Evolutionary conservation across 2,329 filamentous ascomycete genomes (phyloP).

Genomic region (Aspergillus intermedius): DNA sequence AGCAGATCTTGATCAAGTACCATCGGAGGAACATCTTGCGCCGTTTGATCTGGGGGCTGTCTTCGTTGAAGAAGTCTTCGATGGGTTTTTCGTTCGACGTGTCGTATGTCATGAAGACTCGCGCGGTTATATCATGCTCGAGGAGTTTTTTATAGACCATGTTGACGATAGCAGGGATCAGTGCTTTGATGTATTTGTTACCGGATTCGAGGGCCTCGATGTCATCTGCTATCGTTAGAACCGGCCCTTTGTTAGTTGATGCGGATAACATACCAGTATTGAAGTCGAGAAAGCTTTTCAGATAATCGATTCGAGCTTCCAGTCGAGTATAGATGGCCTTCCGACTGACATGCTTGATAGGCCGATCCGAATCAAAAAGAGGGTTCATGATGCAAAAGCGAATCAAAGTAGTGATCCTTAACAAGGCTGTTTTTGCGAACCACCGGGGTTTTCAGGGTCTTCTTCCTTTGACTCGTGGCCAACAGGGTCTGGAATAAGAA

Average conservation of each 20-base stretch:
- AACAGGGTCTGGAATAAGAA: background rate
- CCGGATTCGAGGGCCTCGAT: conserved; percentile 64
- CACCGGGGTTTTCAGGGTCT: background rate
- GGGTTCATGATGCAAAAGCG: conserved; percentile 5
- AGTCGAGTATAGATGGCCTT: conserved; percentile 66
- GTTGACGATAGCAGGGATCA: conserved; percentile 76
- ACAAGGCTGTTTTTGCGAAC: background rate
- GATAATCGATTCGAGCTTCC: conserved; percentile 62
- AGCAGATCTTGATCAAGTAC: conserved; percentile 68
- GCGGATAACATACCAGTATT: conserved; percentile 52
- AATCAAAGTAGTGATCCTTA: background rate
- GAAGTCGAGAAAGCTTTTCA: conserved; percentile 72
- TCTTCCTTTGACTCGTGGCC: background rate
- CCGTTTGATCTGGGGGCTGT: conserved; percentile 67
- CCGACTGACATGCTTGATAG: conserved; percentile 58
- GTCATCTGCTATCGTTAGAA: conserved; percentile 43
- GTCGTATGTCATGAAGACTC: conserved; percentile 59
- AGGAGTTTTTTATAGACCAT: conserved; percentile 78
- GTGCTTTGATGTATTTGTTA: conserved; percentile 70
- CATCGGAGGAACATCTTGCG: conserved; percentile 72
- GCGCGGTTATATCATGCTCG: conserved; percentile 73
- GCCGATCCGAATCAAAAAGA: conserved; percentile 13
- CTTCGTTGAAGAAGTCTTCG: conserved; percentile 57
- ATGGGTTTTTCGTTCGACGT: conserved; percentile 61
- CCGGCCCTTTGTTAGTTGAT: background rate